Evolutionary conservation across 2,329 filamentous ascomycete genomes (phyloP).

Genomic region (Aspergillus felis): DNA sequence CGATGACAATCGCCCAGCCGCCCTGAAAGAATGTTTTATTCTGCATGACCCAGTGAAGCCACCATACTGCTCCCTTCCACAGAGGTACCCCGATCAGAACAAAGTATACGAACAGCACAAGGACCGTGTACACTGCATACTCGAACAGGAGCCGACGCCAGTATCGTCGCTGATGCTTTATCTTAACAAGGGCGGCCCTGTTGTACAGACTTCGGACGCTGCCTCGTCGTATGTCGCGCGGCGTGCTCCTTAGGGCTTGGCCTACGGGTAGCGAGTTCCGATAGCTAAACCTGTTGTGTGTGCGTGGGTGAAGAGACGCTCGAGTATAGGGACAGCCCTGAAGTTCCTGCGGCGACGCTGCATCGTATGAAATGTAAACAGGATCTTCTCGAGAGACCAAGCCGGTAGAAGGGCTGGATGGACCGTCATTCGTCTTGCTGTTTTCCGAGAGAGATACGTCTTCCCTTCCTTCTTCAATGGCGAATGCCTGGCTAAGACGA

Average conservation of each 20-base stretch:
- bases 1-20: constrained; percentile 41
- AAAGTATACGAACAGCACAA: constrained; percentile 43
- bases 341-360: neutral
- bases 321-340: neutral
- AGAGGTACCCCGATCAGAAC: constrained; percentile 45
- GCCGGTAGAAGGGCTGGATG: neutral
- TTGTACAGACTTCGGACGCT: constrained; percentile 9
- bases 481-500: neutral
- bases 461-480: neutral
- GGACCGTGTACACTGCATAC: constrained; percentile 34
- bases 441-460: neutral
- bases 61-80: constrained; percentile 45
- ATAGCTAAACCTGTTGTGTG: neutral
- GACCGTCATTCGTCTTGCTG: neutral
- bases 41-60: constrained; percentile 40
- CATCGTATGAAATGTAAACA: neutral
- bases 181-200: constrained; percentile 5
- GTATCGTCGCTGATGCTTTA: constrained; percentile 24
- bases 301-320: neutral
- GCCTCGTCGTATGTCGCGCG: neutral
- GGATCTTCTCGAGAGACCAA: neutral
- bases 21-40: constrained; percentile 40
- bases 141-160: constrained; percentile 38
- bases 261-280: neutral
- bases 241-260: neutral